Base-by-base conservation (phyloP, 1,284 basidiomycete species). In the Pseudozyma pruni region DNA sequence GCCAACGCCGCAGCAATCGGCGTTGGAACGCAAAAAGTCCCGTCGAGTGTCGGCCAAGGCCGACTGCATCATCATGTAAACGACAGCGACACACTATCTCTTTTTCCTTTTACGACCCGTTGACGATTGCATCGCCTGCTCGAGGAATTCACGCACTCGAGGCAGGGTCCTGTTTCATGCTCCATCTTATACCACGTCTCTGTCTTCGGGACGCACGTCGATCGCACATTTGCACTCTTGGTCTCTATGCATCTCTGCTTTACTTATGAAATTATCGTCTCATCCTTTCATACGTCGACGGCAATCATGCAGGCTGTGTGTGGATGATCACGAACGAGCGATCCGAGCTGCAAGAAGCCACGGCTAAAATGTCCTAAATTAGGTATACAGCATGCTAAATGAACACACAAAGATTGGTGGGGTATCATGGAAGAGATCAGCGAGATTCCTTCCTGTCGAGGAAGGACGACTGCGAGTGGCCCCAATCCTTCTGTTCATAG, bases 31-130 rank as follows among this genome's bases (percentile, higher is more conserved):
- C 35, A 66, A 66, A 39, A 70, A 62, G 32, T 70, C 66, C 17
- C 53, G 67, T 11, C 44, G 60, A 6, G 62, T 52, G 14, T 62
- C 66, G 27, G 52, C 57, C 38, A 74, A 67, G 54, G 38, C 59
- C 14, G 71, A 73, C 40, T 73, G 71, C 47, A 42, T 49, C 44
- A 48, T 73, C 31, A 66, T 69, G 66, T 73, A 54, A 72, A n/a
- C n/a, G n/a, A n/a, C n/a, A n/a, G n/a, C n/a, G n/a, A n/a, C n/a
- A n/a, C n/a, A n/a, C n/a, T n/a, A n/a, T n/a, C n/a, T n/a, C 11
- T n/a, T 20, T 32, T 17, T 1, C 29, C 23, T n/a, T 5, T n/a
- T 11, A 13, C 6, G 11, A 13, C 33, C 19, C 17, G 20, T 25
- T 32, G 33, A 49, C 29, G 8, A 10, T 25, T 29, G 14, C 14